Evolutionary conservation across 2,329 filamentous ascomycete species (phyloP), one percentile per base, ranked within the genome.

Genomic region (Hawksworthiomyces lignivorus): DNA sequence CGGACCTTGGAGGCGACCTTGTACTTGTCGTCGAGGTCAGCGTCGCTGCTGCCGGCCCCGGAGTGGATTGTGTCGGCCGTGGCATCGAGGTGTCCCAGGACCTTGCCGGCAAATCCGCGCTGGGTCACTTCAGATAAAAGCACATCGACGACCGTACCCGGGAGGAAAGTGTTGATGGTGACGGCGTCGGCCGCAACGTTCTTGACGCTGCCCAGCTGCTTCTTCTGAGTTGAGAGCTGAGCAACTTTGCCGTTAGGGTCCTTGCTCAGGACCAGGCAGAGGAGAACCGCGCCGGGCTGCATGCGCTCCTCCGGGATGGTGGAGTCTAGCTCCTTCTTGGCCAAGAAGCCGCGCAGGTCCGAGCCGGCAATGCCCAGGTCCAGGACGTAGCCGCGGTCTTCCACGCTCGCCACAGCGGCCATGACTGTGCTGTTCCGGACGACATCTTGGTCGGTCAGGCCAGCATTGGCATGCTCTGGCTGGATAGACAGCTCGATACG

Each of bases 351-450:
- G 49, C 80, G 82, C 39, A 89, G 60, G 28, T 77, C 73, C 24
- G 72, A 65, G 40, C 80, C 77, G 27, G 80, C 70, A 7, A 97
- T 68, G 15, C 87, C 87, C 28, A 97, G 65, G 52, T 96, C 87
- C 87, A 98, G 95, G 43, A 97, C 77, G 44, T 92, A 75, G 48
- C 92, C 92, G 56, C 95, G 89, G 54, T 98, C 94, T 62, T 98
- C 90, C n/a, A 94, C 83, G 61, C 90, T 98, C 38, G 75, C 65
- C 20, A 98, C 82, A 0, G 88, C 83, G 2, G 88, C 90, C 73
- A 97, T 94, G 17, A 97, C 68, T 34, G 85, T 88, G 50, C 71
- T 73, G 55, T 94, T 83, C 30, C 74, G 64, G 9, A 92, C 79
- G 9, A 96, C 63, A 53, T 87, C 87, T 30, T 83, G 77, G 50